Evolutionary conservation across 2,329 filamentous ascomycete species (phyloP).

Genomic region (Penicillium sp.): DNA sequence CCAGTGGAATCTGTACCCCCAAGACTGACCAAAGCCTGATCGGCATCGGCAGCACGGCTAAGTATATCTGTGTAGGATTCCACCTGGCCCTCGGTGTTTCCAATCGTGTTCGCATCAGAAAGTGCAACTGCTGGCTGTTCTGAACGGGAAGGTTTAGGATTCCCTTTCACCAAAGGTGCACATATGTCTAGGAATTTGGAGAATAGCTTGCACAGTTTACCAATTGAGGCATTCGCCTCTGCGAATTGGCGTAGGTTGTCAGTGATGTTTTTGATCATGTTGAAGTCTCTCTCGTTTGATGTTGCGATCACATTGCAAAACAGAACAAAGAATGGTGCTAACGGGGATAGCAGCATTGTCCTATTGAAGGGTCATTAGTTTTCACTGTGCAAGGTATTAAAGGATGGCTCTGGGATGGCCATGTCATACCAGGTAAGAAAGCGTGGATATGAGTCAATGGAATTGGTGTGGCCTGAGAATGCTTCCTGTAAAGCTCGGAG

Average conservation of each 20-base stretch:
- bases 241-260: conserved; percentile 24
- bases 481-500: conserved; percentile 21
- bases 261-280: conserved; percentile 27
- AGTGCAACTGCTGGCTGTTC: not conserved
- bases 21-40: conserved; percentile 1
- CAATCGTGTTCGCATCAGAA: not conserved
- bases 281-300: conserved; percentile 22
- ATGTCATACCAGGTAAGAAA: conserved; percentile 24
- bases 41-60: not conserved
- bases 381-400: not conserved
- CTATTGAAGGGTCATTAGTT: conserved; percentile 9
- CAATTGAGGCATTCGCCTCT: conserved; percentile 23
- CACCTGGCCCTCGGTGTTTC: not conserved
- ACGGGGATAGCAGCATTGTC: conserved; percentile 26
- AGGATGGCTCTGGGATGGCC: not conserved
- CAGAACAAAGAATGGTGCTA: conserved; percentile 24
- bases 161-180: conserved; percentile 18
- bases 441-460: conserved; percentile 22
- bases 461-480: conserved; percentile 14
- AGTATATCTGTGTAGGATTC: conserved; percentile 6
- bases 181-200: conserved; percentile 26
- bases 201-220: conserved; percentile 23
- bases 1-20: conserved; percentile 1
- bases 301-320: conserved; percentile 28
- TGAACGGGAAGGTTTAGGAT: not conserved